Base-by-base conservation (phyloP, 148 eudicot species). In the Talinum fruticosum region DNA sequence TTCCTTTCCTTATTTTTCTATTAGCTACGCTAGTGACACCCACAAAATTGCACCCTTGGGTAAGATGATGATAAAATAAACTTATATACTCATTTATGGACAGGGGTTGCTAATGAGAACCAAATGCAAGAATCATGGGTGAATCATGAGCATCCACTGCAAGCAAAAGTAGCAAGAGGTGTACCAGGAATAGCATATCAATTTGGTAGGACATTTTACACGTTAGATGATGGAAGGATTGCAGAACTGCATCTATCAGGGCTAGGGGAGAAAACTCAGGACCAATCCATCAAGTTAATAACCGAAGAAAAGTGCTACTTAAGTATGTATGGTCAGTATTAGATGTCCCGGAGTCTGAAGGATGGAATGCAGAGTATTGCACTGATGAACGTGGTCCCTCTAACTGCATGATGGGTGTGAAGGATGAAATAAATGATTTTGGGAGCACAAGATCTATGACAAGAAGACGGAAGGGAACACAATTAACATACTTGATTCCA, bases 301-400 rank as follows among this genome's bases (percentile, higher is more conserved):
- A 35, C 75, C 82, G 93, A 23, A 84, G 93, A 83, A 90, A 83
- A 79, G 71, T 83, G 38, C 30, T 85, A 16, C 66, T 49, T 19
- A 92, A 88, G 74, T 88, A 90, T 57, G 80, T 86, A 21, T 93
- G 98, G 98, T 85, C 98, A 12, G 68, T 89, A 69, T 45, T 89
- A 49, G 98, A 93, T 61, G 85, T 90, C 35, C 98, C 98, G 0
- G 97, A 93, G 82, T 83, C 85, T 28, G 98, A 93, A 89, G 98
- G 98, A 57, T 93, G 98, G 98, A 93, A 93, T 75, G 90, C 89
- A 38, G 93, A 89, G 79, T 93, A 93, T 75, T 93, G 97, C 86
- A 87, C 89, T 0, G 91, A 87, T 51, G 90, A 82, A 79, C 92
- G 88, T 4, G 94, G 98, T 4, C 94, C 98, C 0, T 59, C 80